A percentile compares a stretch with the other conserved stretches of the same genome.
These are phyloP conservation scores for Balansia obtecta DNA, from an alignment of 2,329 filamentous ascomycete genomes.

Conservation along the genomic window DNA sequence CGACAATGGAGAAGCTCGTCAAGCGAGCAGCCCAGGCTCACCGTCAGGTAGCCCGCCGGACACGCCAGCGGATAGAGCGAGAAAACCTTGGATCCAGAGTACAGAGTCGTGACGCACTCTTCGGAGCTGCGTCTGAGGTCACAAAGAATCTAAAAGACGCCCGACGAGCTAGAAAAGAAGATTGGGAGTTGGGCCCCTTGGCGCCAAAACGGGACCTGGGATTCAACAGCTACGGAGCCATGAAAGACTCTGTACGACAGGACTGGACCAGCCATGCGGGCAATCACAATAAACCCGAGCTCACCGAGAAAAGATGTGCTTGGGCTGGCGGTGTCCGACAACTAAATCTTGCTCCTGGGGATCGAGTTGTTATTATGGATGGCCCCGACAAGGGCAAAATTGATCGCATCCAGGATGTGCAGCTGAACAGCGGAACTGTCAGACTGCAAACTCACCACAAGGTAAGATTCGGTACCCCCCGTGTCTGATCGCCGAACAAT, in stretches of 20 bases:
- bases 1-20: slow-evolving; percentile 52
- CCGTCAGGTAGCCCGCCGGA: slow-evolving; percentile 44
- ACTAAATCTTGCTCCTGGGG: slow-evolving; percentile 53
- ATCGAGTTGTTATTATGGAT: slow-evolving; percentile 71
- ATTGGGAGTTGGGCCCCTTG: slow-evolving; percentile 67
- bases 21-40: slow-evolving; percentile 54
- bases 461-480: slow-evolving; percentile 32
- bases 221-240: slow-evolving; percentile 47
- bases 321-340: slow-evolving; percentile 45
- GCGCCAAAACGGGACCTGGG: slow-evolving; percentile 67
- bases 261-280: slow-evolving; percentile 22
- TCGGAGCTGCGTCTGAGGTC: slow-evolving; percentile 20
- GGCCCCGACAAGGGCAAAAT: slow-evolving; percentile 78
- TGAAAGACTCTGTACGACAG: slow-evolving; percentile 23
- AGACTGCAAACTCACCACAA: slow-evolving; percentile 49
- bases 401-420: slow-evolving; percentile 51
- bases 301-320: slow-evolving; percentile 31
- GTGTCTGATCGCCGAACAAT: too few species aligned
- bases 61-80: slow-evolving; percentile 24
- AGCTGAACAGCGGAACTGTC: slow-evolving; percentile 41
- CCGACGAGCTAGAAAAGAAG: slow-evolving; percentile 49
- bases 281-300: slow-evolving; percentile 17
- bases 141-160: slow-evolving; percentile 26
- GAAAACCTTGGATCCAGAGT: slow-evolving; percentile 17
- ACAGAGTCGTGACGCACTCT: slow-evolving; percentile 19